phyloP scores from a whole-genome alignment of 805 yeast species.

The Ogataea pini region DNA sequence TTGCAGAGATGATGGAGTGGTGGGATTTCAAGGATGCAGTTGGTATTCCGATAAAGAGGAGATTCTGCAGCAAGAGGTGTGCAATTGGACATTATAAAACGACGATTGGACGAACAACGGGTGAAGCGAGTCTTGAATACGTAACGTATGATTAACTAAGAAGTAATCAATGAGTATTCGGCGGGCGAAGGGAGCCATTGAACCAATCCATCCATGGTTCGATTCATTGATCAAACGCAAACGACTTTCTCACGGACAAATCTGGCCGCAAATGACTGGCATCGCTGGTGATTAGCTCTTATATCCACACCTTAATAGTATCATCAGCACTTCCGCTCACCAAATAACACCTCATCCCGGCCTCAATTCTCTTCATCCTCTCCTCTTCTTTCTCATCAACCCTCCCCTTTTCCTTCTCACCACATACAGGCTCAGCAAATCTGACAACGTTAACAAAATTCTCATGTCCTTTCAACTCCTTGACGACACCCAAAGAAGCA shows the following conservation, averaged over 20 bases:
- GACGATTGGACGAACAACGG: neutral
- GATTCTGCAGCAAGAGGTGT: constrained; percentile 58
- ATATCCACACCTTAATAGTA: constrained; percentile 54
- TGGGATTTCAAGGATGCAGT: constrained; percentile 59
- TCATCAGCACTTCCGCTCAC: constrained; percentile 66
- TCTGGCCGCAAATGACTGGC: no score
- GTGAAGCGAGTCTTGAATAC: constrained; percentile 9
- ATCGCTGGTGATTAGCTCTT: constrained; percentile 1
- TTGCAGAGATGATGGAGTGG: constrained; percentile 64
- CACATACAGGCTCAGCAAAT: constrained; percentile 49
- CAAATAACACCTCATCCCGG: constrained; percentile 59
- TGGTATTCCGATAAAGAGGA: constrained; percentile 52
- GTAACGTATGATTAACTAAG: no score
- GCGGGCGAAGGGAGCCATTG: no score
- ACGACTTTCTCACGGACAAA: no score
- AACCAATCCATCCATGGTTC: no score
- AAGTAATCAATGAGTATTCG: constrained; percentile 4
- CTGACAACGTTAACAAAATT: constrained; percentile 69
- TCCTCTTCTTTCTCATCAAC: constrained; percentile 6
- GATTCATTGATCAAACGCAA: no score
- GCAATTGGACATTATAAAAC: constrained; percentile 32
- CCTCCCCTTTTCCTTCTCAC: constrained; percentile 10
- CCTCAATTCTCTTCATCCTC: constrained; percentile 32
- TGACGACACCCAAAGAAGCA: constrained; percentile 32
- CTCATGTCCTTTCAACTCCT: constrained; percentile 59